Evolutionary conservation across 192 early-diverging fungal species (phyloP), one percentile per base, ranked within the genome.

Genomic region (Coemansia sp.): DNA sequence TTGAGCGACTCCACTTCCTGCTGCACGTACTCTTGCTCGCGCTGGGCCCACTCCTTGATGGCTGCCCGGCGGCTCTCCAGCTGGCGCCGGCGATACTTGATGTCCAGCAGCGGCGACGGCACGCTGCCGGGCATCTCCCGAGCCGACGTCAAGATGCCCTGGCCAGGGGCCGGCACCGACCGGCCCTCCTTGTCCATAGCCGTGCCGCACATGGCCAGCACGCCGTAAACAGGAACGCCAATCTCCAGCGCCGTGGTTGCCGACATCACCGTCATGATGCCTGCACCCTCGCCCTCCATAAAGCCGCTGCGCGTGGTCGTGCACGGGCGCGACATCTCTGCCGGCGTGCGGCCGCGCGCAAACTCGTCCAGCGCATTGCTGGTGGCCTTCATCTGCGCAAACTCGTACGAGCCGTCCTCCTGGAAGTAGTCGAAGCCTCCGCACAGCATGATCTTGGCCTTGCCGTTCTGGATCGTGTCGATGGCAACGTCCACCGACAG

Each of bases 321-420:
- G 15, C 91, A 87, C 49, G 93, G 94, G 18, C 94, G 88, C 65
- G 87, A 97, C 93, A 94, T 94, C 59, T 97, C 94, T 33, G 75
- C 51, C 11, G 93, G 94, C 7, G 87, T 86, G 57, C 94, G 88
- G 18, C 94, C 94, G 7, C 81, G 78, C 9, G 81, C 85, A 37
- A 89, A 73, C 78, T 97, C 94, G 23, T 85, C 84, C 39, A 81
- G 70, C 35, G 91, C 72, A 74, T 87, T 92, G 62, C 84, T 84
- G 11, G 94, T 97, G 20, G 94, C 94, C 77, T 90, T 91, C 94
- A 97, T 97, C 84, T 93, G 91, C 48, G 92, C 93, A 73, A 97
- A 97, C 81, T 97, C 94, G 61, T 90, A 26, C 23, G 23, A 90
- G 21, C 87, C 87, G 41, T 84, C 87, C 63, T 94, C 94, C 70